Evolutionary conservation across 2,329 filamentous ascomycete species (phyloP).

Genomic region (Neonectria faginata): DNA sequence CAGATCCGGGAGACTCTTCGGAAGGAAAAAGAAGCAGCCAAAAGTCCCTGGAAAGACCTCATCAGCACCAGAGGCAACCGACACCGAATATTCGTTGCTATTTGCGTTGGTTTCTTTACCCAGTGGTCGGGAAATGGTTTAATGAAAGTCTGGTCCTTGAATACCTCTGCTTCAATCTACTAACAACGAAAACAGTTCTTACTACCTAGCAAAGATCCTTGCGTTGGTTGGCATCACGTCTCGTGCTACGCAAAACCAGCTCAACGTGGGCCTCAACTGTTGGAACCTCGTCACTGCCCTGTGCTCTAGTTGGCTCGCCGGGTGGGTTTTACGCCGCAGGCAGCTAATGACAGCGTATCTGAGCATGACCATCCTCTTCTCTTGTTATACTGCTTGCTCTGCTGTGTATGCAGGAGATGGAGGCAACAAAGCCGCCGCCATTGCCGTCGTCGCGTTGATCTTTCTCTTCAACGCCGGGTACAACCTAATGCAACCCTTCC

Average conservation of each 20-base stretch:
- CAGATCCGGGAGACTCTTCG: constrained; percentile 36
- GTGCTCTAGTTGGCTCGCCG: not conserved
- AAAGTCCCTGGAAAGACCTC: constrained; percentile 37
- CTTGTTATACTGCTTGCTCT: constrained; percentile 28
- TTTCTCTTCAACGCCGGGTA: constrained; percentile 54
- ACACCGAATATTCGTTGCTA: constrained; percentile 43
- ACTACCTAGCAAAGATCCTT: constrained; percentile 53
- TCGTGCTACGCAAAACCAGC: constrained; percentile 49
- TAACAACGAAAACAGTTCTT: constrained; percentile 31
- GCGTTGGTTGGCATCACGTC: constrained; percentile 51
- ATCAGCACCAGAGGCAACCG: constrained; percentile 45
- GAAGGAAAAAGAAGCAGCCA: constrained; percentile 34
- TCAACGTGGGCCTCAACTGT: constrained; percentile 46
- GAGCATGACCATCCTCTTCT: constrained; percentile 49
- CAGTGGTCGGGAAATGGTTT: constrained; percentile 46
- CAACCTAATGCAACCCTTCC: constrained; percentile 48
- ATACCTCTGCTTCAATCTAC: no score
- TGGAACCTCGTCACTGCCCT: constrained; percentile 43
- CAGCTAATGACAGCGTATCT: constrained; percentile 46
- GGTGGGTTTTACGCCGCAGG: constrained; percentile 38
- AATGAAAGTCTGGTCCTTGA: constrained; percentile 16
- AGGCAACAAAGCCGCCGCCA: constrained; percentile 28
- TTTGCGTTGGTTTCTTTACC: constrained; percentile 44
- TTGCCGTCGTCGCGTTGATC: constrained; percentile 49
- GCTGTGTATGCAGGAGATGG: constrained; percentile 11